phyloP scores from a whole-genome alignment of 2,329 filamentous ascomycete genomes.

The Neophaeococcomyces mojaviensis region DNA sequence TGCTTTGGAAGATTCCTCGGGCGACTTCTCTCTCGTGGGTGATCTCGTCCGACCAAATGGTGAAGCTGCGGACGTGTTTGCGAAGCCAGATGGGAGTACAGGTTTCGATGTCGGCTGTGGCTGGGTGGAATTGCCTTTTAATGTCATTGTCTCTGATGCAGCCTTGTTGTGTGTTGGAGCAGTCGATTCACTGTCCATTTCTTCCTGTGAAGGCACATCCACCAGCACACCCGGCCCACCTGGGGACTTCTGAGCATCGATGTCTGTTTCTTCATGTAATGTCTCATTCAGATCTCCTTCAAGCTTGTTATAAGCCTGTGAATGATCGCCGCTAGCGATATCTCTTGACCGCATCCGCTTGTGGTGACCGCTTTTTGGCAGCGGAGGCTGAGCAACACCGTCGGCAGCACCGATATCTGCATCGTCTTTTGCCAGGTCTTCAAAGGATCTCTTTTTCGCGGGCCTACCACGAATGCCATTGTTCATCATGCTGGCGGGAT shows the following conservation, averaged over 20 bases:
- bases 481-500: slow-evolving; percentile 24
- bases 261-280: slow-evolving; percentile 20
- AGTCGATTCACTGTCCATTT: slow-evolving; percentile 9
- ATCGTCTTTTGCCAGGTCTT: slow-evolving; percentile 33
- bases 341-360: slow-evolving; percentile 30
- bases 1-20: slow-evolving; percentile 24
- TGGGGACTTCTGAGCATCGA: slow-evolving; percentile 20
- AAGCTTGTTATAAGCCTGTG: slow-evolving; percentile 13
- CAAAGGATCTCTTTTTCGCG: slow-evolving; percentile 36
- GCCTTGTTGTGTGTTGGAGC: background rate
- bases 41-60: slow-evolving; percentile 33
- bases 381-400: slow-evolving; percentile 18
- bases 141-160: background rate
- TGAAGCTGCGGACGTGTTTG: slow-evolving; percentile 36
- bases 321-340: slow-evolving; percentile 16
- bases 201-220: slow-evolving; percentile 12
- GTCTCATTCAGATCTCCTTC: slow-evolving; percentile 17
- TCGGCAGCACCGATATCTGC: slow-evolving; percentile 11
- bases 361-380: slow-evolving; percentile 23
- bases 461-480: slow-evolving; percentile 26
- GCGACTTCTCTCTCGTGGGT: slow-evolving; percentile 20
- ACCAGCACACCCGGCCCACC: slow-evolving; percentile 21
- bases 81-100: slow-evolving; percentile 29
- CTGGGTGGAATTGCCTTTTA: background rate
- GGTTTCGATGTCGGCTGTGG: slow-evolving; percentile 7